Percentiles rank a stretch among this genome's conserved stretches.
Conservation (phyloP, 2,329 filamentous ascomycete genomes). For the Rutstroemia sydowiana region DNA sequence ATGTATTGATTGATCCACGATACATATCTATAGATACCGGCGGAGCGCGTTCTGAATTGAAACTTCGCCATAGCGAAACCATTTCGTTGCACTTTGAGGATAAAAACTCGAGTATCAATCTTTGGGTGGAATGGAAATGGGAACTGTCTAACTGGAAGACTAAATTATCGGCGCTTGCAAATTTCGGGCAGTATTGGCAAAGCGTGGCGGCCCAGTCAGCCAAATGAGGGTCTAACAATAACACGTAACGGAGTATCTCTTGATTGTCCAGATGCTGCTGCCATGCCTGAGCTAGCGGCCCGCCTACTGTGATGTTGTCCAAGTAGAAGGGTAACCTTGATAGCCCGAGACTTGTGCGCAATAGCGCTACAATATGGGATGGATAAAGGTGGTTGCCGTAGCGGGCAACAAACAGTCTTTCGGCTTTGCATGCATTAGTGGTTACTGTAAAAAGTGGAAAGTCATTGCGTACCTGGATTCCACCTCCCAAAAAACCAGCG, state of each 20-base stretch:
- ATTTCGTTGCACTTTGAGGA: slow-evolving; percentile 24
- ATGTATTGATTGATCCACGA: slow-evolving; percentile 23
- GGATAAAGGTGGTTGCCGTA: slow-evolving; percentile 58
- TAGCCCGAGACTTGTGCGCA: slow-evolving; percentile 61
- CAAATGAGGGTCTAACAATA: slow-evolving; percentile 50
- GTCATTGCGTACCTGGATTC: slow-evolving; percentile 61
- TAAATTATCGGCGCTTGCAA: slow-evolving; percentile 4
- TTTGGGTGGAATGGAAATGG: slow-evolving; percentile 24
- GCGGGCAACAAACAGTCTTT: slow-evolving; percentile 58
- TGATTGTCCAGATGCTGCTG: slow-evolving; percentile 31
- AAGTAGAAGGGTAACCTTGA: slow-evolving; percentile 14
- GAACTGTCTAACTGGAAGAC: slow-evolving; percentile 20
- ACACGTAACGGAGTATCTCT: slow-evolving; percentile 45
- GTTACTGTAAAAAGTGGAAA: neutral
- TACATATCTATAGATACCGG: slow-evolving; percentile 25
- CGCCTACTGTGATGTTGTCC: slow-evolving; percentile 17
- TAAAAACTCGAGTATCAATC: slow-evolving; percentile 28
- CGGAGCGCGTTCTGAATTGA: slow-evolving; percentile 18
- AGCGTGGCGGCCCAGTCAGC: neutral
- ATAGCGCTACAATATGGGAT: slow-evolving; percentile 57
- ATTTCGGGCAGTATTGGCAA: slow-evolving; percentile 22
- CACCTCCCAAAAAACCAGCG: slow-evolving; percentile 78
- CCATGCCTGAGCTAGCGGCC: slow-evolving; percentile 28
- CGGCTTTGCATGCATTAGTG: slow-evolving; percentile 39
- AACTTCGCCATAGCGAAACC: slow-evolving; percentile 22